Percentiles rank a stretch among this genome's conserved stretches.
phyloP scores from a whole-genome alignment of 495 filamentous ascomycete species.

The Astrothelium subdiscretum region DNA sequence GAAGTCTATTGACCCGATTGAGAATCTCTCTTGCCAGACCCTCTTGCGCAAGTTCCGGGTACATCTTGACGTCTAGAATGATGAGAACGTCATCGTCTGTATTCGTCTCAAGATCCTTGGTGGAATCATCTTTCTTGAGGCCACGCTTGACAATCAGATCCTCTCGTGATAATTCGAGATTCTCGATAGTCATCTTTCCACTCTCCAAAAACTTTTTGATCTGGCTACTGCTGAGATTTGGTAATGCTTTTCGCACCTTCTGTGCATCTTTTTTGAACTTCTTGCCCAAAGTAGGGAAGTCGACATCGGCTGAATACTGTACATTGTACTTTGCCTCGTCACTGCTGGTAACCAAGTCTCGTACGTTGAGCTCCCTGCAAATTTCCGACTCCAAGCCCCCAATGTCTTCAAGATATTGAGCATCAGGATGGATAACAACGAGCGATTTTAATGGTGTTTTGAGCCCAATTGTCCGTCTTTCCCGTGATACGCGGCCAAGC shows the following conservation, averaged over 20 bases:
- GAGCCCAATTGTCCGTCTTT: slow-evolving; percentile 70
- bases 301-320: slow-evolving; percentile 74
- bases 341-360: slow-evolving; percentile 68
- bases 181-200: slow-evolving; percentile 66
- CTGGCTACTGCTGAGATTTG: slow-evolving; percentile 62
- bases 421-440: slow-evolving; percentile 77
- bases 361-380: slow-evolving; percentile 80
- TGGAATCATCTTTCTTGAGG: slow-evolving; percentile 54
- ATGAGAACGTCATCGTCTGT: slow-evolving; percentile 73
- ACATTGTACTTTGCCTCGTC: slow-evolving; percentile 88
- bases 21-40: slow-evolving; percentile 72
- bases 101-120: slow-evolving; percentile 68
- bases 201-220: slow-evolving; percentile 60
- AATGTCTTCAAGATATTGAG: slow-evolving; percentile 75
- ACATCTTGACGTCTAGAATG: slow-evolving; percentile 62
- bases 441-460: slow-evolving; percentile 87
- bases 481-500: slow-evolving; percentile 70
- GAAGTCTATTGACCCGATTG: slow-evolving; percentile 67
- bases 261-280: slow-evolving; percentile 89
- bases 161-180: slow-evolving; percentile 65
- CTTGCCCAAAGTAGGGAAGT: slow-evolving; percentile 91
- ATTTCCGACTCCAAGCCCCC: slow-evolving; percentile 76
- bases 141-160: slow-evolving; percentile 78
- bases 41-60: slow-evolving; percentile 64
- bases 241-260: slow-evolving; percentile 83